phyloP scores from a whole-genome alignment of 2,329 filamentous ascomycete species.

The Alternaria alternata region DNA sequence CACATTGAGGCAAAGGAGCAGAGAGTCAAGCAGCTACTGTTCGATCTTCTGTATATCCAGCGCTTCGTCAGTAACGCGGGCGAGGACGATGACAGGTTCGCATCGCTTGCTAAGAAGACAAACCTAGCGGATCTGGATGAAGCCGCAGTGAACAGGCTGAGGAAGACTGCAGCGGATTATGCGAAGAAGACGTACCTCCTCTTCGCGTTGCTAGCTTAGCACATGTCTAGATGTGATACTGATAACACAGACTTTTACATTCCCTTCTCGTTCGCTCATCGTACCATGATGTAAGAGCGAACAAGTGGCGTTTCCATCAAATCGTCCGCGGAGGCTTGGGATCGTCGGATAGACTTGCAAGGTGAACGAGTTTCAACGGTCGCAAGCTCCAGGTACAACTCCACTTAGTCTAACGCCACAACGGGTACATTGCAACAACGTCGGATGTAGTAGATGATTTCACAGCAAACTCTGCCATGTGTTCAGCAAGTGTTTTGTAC shows the following conservation, averaged over 20 bases:
- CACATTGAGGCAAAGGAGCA: slow-evolving; percentile 27
- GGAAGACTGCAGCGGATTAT: slow-evolving; percentile 74
- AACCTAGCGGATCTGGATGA: slow-evolving; percentile 58
- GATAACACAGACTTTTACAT: not conserved
- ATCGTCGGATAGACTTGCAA: not conserved
- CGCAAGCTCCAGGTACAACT: not conserved
- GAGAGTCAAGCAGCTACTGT: slow-evolving; percentile 51
- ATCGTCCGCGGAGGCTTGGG: not conserved
- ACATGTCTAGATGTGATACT: not conserved
- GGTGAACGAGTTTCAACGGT: not conserved
- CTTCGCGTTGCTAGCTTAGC: slow-evolving; percentile 72
- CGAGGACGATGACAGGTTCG: slow-evolving; percentile 11
- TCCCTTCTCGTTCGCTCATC: not conserved
- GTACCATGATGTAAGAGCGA: not conserved
- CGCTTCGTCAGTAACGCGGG: slow-evolving; percentile 30
- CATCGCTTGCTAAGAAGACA: slow-evolving; percentile 43
- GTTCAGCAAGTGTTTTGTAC: not conserved
- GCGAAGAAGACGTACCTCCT: slow-evolving; percentile 83
- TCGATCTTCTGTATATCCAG: slow-evolving; percentile 56
- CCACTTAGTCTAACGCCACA: slow-evolving; percentile 1
- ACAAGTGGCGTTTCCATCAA: not conserved
- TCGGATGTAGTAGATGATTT: not conserved
- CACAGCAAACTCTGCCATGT: not conserved
- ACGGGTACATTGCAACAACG: not conserved
- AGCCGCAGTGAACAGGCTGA: slow-evolving; percentile 62